These are phyloP conservation scores for Trichothecium roseum DNA, from an alignment of 2,329 filamentous ascomycete genomes.

Conservation along the genomic window DNA sequence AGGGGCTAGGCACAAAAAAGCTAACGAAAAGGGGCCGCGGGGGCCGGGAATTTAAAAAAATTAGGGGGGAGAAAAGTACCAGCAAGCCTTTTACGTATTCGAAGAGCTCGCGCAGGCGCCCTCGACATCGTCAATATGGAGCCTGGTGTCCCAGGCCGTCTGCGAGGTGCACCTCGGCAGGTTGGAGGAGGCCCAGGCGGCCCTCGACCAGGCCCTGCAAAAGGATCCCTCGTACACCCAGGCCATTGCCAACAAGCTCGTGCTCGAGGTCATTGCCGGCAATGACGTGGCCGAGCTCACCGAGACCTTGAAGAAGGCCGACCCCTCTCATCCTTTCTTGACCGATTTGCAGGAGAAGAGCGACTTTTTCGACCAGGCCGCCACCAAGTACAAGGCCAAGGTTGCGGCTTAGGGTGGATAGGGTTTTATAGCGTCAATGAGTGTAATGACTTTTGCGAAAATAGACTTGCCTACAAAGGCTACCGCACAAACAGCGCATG, in stretches of 20 bases:
- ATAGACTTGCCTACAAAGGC: neutral
- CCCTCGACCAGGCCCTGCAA: conserved; percentile 68
- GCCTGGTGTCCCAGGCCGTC: conserved; percentile 78
- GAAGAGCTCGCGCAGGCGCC: conserved; percentile 89
- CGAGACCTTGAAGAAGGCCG: conserved; percentile 45
- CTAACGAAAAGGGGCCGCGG: too few relatives aligned
- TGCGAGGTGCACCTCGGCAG: conserved; percentile 86
- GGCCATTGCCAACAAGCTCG: conserved; percentile 72
- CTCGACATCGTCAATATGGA: conserved; percentile 64
- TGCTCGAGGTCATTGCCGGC: conserved; percentile 67
- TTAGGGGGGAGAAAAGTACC: conserved; percentile 89
- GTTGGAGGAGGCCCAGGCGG: conserved; percentile 78
- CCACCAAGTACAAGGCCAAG: conserved; percentile 78
- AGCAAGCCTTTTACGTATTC: conserved; percentile 94
- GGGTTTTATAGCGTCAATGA: conserved; percentile 6
- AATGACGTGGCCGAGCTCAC: conserved; percentile 56
- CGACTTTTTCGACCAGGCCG: conserved; percentile 76
- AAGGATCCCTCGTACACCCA: conserved; percentile 63
- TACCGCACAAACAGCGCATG: neutral
- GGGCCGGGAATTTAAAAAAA: too few relatives aligned
- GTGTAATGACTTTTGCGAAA: conserved; percentile 20
- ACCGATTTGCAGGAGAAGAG: conserved; percentile 75
- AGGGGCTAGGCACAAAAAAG: too few relatives aligned
- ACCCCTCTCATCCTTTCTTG: conserved; percentile 61
- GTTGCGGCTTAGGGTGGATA: conserved; percentile 41